Base-by-base conservation (phyloP, 805 yeast species). In the Dipodascus geniculatus region DNA sequence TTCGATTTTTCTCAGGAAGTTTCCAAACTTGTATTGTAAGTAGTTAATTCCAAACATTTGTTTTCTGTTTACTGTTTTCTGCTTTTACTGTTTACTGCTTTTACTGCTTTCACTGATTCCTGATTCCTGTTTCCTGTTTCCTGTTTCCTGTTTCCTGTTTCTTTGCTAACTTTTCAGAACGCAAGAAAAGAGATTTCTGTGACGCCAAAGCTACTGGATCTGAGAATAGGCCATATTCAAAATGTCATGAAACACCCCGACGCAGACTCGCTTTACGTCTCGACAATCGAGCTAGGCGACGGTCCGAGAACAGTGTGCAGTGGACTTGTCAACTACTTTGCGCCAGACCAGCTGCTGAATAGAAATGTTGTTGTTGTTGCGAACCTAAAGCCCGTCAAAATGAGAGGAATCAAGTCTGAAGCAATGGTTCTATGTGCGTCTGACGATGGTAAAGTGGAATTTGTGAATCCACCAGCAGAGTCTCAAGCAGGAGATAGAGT, bases 291-390 rank as follows among this genome's bases (percentile, higher is more conserved):
- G 58, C 82, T 87, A 76, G 99, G 99, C 61, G 99, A 93, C 64
- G 96, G 87, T 68, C 99, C 99, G 66, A 82, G 99, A 76, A 93
- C 98, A 28, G 96, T 93, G 54, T 93, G 99, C 75, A 87, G 96
- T 11, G 99, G 99, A 62, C 77, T 93, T 64, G 97, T 89, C 58
- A 87, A 87, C 62, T 82, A 86, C 72, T 78, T 87, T 67, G 83
- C 96, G 44, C 69, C 95, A 59, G 98, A 93, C 73, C 95, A 85
- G 48, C 85, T 93, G 96, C 99, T 93, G 78, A 80, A 87, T 70
- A 84, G 98, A 70, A 79, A 79, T 63, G 95, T 91, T 51, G 85
- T 93, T 49, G 84, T 85, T 54, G 89, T 93, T 63, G 96, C 97
- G 63, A 95, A 95, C 76, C 80, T 93, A 72, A 93, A 93, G 75